Evolutionary conservation across 768 basidiomycete species (phyloP), one percentile per base, ranked within the genome.

Genomic region (Boletus rubropictus): DNA sequence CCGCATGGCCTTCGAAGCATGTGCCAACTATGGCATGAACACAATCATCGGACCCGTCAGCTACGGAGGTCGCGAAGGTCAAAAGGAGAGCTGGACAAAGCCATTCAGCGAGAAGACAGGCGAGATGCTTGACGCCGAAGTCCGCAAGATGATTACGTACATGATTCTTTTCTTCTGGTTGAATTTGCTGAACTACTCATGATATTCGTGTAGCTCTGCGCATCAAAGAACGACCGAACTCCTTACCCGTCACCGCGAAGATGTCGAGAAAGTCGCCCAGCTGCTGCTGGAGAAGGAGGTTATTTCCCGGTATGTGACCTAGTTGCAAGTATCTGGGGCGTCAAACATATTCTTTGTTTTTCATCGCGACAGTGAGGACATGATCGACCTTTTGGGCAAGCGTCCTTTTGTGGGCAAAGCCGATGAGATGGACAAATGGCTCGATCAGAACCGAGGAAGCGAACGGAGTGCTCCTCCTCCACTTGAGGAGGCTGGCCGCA

Each of bases 41-140:
- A 75, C 81, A 41, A 79, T 82, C 44, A 90, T 99, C 52, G 96
- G 96, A 1, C 96, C 96, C 2, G 89, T 99, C 52, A 94, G 90
- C 58, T 99, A 98, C 61, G 92, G 93, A 42, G 88, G 89, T n/a
- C 77, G 82, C 39, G 80, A 89, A 54, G 86, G 83, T 22, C 77
- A 88, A 37, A 84, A 84, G 36, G 92, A 95, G 63, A 73, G 79
- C 43, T 95, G 92, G 86, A 89, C 89, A 43, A 99, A 99, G 65
- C 96, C 95, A 5, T 99, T 98, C 75, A 92, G 89, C 57, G 96
- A 99, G 76, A 89, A 88, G 68, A 98, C 96, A 1, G 90, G 87
- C 1, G 89, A 98, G 71, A 86, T 93, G 76, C 72, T 98, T 14
- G 96, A 99, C 61, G 65, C 63, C 7, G 84, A 93, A 69, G 94